Percentiles rank a stretch among this genome's conserved stretches.
These are phyloP conservation scores for Tetrahymena malaccensis DNA, from an alignment of 73 alveolate species.

Conservation along the genomic window DNA sequence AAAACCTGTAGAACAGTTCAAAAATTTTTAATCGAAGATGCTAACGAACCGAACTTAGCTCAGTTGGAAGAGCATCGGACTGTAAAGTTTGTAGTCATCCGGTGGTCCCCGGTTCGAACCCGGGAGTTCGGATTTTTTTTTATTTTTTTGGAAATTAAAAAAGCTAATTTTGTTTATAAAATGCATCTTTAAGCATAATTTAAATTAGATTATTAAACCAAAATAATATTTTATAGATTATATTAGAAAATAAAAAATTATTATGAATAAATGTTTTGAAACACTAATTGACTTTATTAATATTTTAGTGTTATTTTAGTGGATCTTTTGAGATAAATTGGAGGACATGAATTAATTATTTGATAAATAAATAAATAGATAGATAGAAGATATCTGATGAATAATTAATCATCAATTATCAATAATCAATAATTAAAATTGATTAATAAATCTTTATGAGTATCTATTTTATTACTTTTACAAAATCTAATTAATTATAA, in stretches of 20 bases:
- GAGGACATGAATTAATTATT: no score
- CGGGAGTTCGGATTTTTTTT: neutral
- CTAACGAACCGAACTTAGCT: neutral
- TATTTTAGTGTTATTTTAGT: no score
- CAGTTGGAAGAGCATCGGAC: constrained; percentile 3
- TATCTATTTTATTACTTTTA: neutral
- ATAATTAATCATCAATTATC: neutral
- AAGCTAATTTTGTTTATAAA: no score
- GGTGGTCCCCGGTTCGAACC: constrained; percentile 6
- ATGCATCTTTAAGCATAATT: no score
- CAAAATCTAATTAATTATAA: neutral
- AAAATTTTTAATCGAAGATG: neutral
- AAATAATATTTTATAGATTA: no score
- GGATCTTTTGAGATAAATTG: neutral
- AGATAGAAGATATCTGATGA: neutral
- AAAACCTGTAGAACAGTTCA: neutral
- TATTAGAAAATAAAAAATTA: no score
- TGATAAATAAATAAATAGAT: neutral
- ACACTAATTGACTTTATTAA: no score
- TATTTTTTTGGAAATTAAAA: no score
- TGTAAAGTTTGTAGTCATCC: neutral
- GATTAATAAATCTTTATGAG: neutral
- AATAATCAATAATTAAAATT: no score
- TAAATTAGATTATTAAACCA: no score
- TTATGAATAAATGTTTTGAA: no score